Base-by-base conservation (phyloP, 1,284 basidiomycete species). In the Golubevia pallescens region DNA sequence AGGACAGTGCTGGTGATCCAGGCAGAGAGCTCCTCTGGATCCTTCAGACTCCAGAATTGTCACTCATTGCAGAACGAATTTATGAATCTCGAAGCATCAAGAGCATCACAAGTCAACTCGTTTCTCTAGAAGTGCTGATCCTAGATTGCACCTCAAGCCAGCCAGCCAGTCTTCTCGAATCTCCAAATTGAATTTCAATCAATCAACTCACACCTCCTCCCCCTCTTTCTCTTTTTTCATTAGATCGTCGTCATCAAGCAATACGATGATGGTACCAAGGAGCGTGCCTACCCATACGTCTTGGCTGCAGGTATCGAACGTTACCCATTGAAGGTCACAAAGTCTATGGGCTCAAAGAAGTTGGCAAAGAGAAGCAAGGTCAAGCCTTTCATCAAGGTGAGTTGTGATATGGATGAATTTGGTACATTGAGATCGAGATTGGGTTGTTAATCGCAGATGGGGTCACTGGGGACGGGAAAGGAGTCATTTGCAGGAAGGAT, bases 231-330 rank as follows among this genome's bases (percentile, higher is more conserved):
- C 28, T 28, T 28, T 28, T 28, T 28, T 3, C 20, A 13, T 65
- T 63, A 84, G 81, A 81, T 84, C 67, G 80, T 85, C 69, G 81
- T 85, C 68, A 85, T 85, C 79, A 83, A 85, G 81, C 82, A 85
- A 70, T 78, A 77, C 69, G 82, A 85, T 66, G 82, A 85, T 58
- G 82, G 82, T 56, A 78, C 74, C 72, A 83, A 82, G 79, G 81
- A 85, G 69, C 75, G 77, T 60, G 70, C 75, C 52, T 85, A 80
- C 78, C 80, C 80, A 56, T 80, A 72, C 73, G 78, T 81, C 57
- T 67, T 85, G 68, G 80, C 80, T 53, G 82, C 82, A 53, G 82
- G 82, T 68, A 77, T 85, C 57, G 82, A 85, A 80, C 79, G 81
- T 64, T 83, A 84, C 77, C 82, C 82, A 21, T 70, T 74, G 62